Base-by-base conservation (phyloP, 73 alveolate genomes). In the Paramecium tetraurelia region DNA sequence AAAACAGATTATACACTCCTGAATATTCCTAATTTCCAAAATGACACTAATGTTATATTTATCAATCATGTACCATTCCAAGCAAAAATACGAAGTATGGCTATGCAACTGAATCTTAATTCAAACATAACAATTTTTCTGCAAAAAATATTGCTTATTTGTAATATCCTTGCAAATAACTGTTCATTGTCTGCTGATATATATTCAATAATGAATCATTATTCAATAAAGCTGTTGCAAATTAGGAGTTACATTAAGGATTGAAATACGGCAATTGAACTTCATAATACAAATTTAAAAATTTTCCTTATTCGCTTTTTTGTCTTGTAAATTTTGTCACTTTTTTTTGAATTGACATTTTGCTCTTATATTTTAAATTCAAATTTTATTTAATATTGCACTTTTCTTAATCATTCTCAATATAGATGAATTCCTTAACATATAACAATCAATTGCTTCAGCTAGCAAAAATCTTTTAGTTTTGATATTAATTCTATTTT, bases 121-220 rank as follows among this genome's bases (percentile, higher is more conserved):
- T 80, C 29, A 80, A 35, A 20, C 90, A 41, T 24, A 80, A 35
- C 20, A 80, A 80, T 46, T 80, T 80, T 44, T 80, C 90, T 40
- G 90, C 90, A 80, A 80, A 80, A 80, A 80, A 80, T 80, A 80
- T 31, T 12, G 63, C 57, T 46, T 80, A 80, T 46, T 29, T 80
- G n/a, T 80, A 48, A 44, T 80, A 31, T 20, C 90, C 90, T 22
- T 80, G 22, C 76, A 80, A 48, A 80, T 80, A 80, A 46, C 90
- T 80, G 57, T 7, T 24, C 53, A 80, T 80, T 21, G 31, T 76
- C 43, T 24, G 43, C 9, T 80, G 22, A 80, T 80, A 80, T 12
- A 80, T 80, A 35, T 44, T 80, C 41, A 48, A 22, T 48, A 80
- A 41, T 44, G 70, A 75, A 29, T 69, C 69, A 75, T 80, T 80